Conservation (phyloP, 495 filamentous ascomycete genomes). For the Chaetomidium leptoderma region DNA sequence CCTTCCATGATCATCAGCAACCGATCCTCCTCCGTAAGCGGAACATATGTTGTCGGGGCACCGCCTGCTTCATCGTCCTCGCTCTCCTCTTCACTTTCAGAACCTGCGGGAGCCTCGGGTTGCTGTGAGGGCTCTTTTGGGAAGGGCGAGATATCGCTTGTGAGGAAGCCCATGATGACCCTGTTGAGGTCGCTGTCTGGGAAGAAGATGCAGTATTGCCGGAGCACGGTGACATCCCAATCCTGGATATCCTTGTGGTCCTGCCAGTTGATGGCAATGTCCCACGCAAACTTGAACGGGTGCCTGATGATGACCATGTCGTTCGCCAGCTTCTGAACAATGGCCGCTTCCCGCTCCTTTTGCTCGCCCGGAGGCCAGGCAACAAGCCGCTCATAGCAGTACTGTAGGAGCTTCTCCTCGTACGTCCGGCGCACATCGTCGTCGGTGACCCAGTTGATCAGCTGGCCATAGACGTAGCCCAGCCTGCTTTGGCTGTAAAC, state of each 20-base stretch:
- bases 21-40: conserved; percentile 63
- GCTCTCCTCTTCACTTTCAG: conserved; percentile 37
- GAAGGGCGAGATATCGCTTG: conserved; percentile 82
- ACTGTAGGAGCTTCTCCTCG: conserved; percentile 84
- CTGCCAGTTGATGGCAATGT: conserved; percentile 82
- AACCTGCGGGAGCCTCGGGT: conserved; percentile 17
- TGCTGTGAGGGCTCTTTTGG: conserved; percentile 38
- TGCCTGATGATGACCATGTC: conserved; percentile 97
- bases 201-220: conserved; percentile 78
- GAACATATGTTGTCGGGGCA: conserved; percentile 44
- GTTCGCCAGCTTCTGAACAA: conserved; percentile 68
- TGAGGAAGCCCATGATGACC: conserved; percentile 73
- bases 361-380: conserved; percentile 55
- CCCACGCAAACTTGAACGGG: conserved; percentile 86
- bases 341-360: conserved; percentile 63
- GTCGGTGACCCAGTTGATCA: conserved; percentile 86
- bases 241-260: conserved; percentile 66
- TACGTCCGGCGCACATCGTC: conserved; percentile 78
- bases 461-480: conserved; percentile 67
- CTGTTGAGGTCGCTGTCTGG: conserved; percentile 76
- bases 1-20: conserved; percentile 81
- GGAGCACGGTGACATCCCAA: conserved; percentile 68
- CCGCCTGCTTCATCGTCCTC: conserved; percentile 53
- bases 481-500: conserved; percentile 66
- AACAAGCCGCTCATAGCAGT: conserved; percentile 69